phyloP scores from a whole-genome alignment of 768 basidiomycete genomes.

The Boletus rubropictus region DNA sequence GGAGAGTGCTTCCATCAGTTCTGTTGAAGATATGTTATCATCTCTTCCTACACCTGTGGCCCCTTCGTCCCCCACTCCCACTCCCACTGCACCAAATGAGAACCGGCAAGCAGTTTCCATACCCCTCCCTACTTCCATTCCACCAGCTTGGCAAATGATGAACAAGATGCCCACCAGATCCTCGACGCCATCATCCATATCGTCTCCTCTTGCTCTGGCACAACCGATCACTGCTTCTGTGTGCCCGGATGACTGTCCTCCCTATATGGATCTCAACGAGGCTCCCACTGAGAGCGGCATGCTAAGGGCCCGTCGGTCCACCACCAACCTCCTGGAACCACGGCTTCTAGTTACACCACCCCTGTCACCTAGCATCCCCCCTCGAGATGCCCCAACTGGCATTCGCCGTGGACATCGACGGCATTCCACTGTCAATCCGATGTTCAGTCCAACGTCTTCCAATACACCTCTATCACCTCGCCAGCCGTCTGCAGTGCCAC shows the following conservation, averaged over 20 bases:
- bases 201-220: slow-evolving; percentile 80
- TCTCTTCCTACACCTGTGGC: slow-evolving; percentile 70
- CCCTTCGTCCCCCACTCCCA: slow-evolving; percentile 43
- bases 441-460: slow-evolving; percentile 49
- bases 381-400: slow-evolving; percentile 43
- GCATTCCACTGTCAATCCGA: slow-evolving; percentile 63
- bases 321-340: slow-evolving; percentile 59
- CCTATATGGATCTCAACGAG: slow-evolving; percentile 65
- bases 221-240: slow-evolving; percentile 74
- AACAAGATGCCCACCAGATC: slow-evolving; percentile 64
- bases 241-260: slow-evolving; percentile 54
- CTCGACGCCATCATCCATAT: slow-evolving; percentile 83
- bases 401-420: slow-evolving; percentile 59
- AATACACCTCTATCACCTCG: slow-evolving; percentile 77
- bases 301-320: slow-evolving; percentile 60
- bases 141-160: slow-evolving; percentile 36
- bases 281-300: slow-evolving; percentile 32
- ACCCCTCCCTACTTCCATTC: slow-evolving; percentile 41
- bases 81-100: slow-evolving; percentile 18
- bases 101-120: slow-evolving; percentile 26
- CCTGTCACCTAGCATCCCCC: slow-evolving; percentile 52
- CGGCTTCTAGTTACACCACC: slow-evolving; percentile 70
- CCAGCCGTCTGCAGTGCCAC: slow-evolving; percentile 69
- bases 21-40: slow-evolving; percentile 30
- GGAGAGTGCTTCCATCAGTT: slow-evolving; percentile 16